Evolutionary conservation across 2,329 filamentous ascomycete species (phyloP), one percentile per base, ranked within the genome.

Genomic region (Mycosphaerella arachidis): DNA sequence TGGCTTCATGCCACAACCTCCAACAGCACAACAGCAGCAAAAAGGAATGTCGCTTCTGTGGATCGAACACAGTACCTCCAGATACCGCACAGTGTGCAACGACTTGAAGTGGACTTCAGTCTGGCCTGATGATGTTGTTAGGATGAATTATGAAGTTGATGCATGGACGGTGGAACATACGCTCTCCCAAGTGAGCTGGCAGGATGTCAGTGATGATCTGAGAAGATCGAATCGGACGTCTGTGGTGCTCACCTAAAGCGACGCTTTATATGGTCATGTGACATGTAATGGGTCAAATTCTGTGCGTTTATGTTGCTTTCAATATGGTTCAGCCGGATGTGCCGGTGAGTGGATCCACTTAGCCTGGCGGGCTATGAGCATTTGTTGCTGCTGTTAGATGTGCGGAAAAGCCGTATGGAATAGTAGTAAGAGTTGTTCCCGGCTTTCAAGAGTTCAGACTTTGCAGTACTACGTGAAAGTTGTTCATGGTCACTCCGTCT

Each of bases 401-500:
- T 24, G 18, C 40, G 35, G 27, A 12, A 12, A 18, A 37, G 30
- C 20, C 8, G 6, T 5, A 1, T 45, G 27, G n/a, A 29, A n/a
- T 43, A 51, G 12, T 33, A 16, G 40, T 20, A 18, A 29, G 4
- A 3, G 29, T 1, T 29, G 6, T 3, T 13, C 46, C 20, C 7
- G 8, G 10, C 18, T 4, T 37, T n/a, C 30, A 30, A 8, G 13
- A 46, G 16, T 43, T n/a, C 5, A 16, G 40, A 33, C 13, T 35
- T 16, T 55, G 53, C 12, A 60, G 48, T 5, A 53, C 46, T 33
- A 56, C 45, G 76, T 78, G 86, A 74, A 97, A 99, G 71, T 99
- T 97, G 76, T 99, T 99, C 72, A 92, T 85, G 27, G 81, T 83
- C 56, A 80, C 79, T 10, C 92, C 92, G 24, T 90, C 83, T 62